Evolutionary conservation across 1,284 basidiomycete genomes (phyloP).

Genomic region (Leccinum glutinopallens): DNA sequence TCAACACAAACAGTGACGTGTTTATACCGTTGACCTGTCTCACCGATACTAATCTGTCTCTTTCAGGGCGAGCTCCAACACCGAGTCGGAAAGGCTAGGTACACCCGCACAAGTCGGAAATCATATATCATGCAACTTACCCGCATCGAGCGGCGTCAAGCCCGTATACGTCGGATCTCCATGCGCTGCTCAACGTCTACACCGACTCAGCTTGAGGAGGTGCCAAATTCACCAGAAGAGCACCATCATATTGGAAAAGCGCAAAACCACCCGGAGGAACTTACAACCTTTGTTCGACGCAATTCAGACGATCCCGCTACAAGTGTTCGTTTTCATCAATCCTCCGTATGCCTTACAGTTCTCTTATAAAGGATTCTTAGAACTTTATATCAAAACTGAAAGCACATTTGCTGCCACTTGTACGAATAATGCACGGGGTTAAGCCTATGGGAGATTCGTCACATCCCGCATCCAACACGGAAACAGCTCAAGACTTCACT

Average conservation of each 20-base stretch:
- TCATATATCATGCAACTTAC: neutral
- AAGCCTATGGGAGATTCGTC: neutral
- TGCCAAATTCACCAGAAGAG: neutral
- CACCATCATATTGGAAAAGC: neutral
- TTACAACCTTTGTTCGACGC: neutral
- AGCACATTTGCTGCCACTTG: neutral
- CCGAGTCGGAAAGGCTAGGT: neutral
- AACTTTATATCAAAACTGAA: neutral
- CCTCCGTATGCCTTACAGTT: neutral
- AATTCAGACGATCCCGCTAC: neutral
- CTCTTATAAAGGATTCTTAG: neutral
- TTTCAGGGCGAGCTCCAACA: neutral
- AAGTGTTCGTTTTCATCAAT: neutral
- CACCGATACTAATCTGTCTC: neutral
- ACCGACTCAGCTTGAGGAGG: neutral
- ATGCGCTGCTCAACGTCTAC: neutral
- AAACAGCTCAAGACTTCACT: no score
- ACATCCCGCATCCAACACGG: neutral
- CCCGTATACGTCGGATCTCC: neutral
- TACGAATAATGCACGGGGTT: neutral
- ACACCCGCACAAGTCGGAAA: neutral
- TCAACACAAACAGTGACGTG: neutral
- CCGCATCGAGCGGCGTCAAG: neutral
- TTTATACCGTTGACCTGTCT: neutral
- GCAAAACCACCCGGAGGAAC: neutral